A percentile compares a stretch with the other conserved stretches of the same genome.
Conservation (phyloP, 179 eudicot species). For the Carnegiea gigantea region DNA sequence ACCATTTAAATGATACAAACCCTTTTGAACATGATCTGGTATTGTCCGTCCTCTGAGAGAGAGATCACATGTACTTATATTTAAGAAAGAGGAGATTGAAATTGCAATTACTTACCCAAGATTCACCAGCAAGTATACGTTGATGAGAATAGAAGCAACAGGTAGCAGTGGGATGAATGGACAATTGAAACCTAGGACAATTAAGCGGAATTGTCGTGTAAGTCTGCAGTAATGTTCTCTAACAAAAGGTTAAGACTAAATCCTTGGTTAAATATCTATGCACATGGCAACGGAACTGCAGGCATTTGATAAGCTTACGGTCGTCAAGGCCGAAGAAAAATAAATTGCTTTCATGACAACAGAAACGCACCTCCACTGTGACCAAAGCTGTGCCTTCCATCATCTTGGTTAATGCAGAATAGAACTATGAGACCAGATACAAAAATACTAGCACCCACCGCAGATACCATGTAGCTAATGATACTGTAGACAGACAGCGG, state of each 20-base stretch:
- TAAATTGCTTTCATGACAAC: slow-evolving; percentile 1
- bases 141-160: slow-evolving; percentile 73
- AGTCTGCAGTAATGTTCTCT: neutral
- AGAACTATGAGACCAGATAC: slow-evolving; percentile 56
- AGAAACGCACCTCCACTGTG: slow-evolving; percentile 57
- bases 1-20: neutral
- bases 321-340: neutral
- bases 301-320: neutral
- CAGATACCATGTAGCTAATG: slow-evolving; percentile 46
- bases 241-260: neutral
- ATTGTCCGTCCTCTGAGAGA: neutral
- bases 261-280: neutral
- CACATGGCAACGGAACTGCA: neutral
- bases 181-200: slow-evolving; percentile 72
- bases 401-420: slow-evolving; percentile 67
- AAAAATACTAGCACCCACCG: slow-evolving; percentile 54
- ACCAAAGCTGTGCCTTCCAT: slow-evolving; percentile 70
- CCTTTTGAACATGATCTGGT: neutral
- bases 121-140: slow-evolving; percentile 74
- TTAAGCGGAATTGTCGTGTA: neutral
- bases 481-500: slow-evolving; percentile 37
- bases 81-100: neutral
- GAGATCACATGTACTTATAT: neutral
- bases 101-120: slow-evolving; percentile 61
- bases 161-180: slow-evolving; percentile 80